Evolutionary conservation across 176 grass and related monocot genomes (phyloP).

Genomic region (Leersia perrieri): DNA sequence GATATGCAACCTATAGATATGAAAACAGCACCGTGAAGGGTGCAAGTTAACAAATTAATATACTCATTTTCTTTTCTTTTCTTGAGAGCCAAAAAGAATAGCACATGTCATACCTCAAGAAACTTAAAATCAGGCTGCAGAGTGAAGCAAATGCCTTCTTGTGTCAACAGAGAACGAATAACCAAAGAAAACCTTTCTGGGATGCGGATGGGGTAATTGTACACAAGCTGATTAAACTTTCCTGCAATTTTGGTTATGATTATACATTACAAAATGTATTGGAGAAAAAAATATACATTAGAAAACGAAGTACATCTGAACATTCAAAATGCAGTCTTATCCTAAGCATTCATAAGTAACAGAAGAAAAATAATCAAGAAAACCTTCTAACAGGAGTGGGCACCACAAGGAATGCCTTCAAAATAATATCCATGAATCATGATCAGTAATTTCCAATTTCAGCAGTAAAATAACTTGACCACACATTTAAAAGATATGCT

Average conservation of each 20-base stretch:
- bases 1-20: constrained; percentile 92
- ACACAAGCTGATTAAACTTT: constrained; percentile 98
- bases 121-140: constrained; percentile 93
- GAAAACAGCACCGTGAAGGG: constrained; percentile 19
- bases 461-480: not conserved
- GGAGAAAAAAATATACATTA: no score
- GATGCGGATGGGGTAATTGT: constrained; percentile 94
- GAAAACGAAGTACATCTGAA: constrained; percentile 11
- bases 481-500: not conserved
- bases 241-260: constrained; percentile 50
- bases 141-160: constrained; percentile 98
- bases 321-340: constrained; percentile 2
- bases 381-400: constrained; percentile 9
- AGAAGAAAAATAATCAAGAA: constrained; percentile 1
- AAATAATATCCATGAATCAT: not conserved
- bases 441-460: constrained; percentile 12
- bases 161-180: constrained; percentile 94
- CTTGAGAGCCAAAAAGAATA: constrained; percentile 15
- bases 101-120: constrained; percentile 71
- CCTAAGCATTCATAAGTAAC: constrained; percentile 19
- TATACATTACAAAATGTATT: constrained; percentile 30
- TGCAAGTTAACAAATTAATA: constrained; percentile 9
- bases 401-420: not conserved
- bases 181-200: constrained; percentile 99
- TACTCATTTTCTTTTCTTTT: not conserved